Evolutionary conservation across 2,329 filamentous ascomycete genomes (phyloP).

Genomic region (Monosporascus sp.): DNA sequence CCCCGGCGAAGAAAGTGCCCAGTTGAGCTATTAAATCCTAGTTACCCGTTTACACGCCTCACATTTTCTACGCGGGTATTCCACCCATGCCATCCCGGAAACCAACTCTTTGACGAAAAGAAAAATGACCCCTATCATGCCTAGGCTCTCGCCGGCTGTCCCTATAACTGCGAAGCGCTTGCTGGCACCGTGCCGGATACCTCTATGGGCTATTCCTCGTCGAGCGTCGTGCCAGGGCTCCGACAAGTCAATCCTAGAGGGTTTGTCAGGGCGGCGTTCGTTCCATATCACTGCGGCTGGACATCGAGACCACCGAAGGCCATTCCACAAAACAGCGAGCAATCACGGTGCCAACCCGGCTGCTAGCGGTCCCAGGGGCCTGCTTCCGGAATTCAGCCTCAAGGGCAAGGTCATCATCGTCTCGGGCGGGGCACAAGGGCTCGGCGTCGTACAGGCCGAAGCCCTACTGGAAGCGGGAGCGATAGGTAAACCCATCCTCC

Average conservation of each 20-base stretch:
- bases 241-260: not conserved
- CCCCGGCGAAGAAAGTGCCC: too few species aligned
- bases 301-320: not conserved
- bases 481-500: conserved; percentile 37
- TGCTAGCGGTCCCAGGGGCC: conserved; percentile 1
- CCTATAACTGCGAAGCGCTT: not conserved
- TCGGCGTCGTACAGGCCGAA: conserved; percentile 73
- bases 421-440: conserved; percentile 69
- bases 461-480: conserved; percentile 77
- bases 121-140: not conserved
- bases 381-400: conserved; percentile 69
- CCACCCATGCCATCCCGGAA: too few species aligned
- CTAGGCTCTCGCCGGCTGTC: not conserved
- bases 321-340: not conserved
- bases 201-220: too few species aligned
- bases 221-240: not conserved
- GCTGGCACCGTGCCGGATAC: not conserved
- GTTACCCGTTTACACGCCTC: too few species aligned
- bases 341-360: not conserved
- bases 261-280: not conserved
- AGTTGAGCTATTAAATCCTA: too few species aligned
- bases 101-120: not conserved
- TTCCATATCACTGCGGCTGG: not conserved
- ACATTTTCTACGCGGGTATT: too few species aligned
- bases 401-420: conserved; percentile 69